Base-by-base conservation (phyloP, 768 basidiomycete species). In the Hemileccinum impolitum region DNA sequence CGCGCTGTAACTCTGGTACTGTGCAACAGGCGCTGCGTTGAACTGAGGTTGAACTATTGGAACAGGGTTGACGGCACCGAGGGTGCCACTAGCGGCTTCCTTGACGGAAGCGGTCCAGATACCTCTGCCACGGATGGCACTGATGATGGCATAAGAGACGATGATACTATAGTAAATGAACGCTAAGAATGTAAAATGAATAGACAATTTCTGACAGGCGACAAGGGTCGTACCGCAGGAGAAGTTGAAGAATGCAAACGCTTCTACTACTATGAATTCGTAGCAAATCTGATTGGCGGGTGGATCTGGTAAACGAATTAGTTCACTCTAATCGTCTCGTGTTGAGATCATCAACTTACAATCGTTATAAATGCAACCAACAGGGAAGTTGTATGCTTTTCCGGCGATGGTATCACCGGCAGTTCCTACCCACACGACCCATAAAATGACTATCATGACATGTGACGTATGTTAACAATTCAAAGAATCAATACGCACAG, bases 91-190 rank as follows among this genome's bases (percentile, higher is more conserved):
- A 23, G 51, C 21, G 6, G 58, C 62, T 45, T 58, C 62, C 3
- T 46, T 43, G 21, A 65, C 55, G 17, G 62, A 67, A 39, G 45
- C 6, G 1, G 44, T 58, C 65, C 67, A 64, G 3, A 69, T 30
- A 19, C 52, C 15, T 30, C 23, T 60, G 19, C 67, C 62, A 30
- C 50, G 55, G 21, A 60, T 43, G 15, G 54, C 55, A 11, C 42
- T 51, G 50, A 63, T 55, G 37, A 62, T 56, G 39, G 56, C 62
- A 28, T 55, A 64, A 38, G 60, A 39, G 21, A 66, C 26, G 17
- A 59, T 38, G 32, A 52, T 44, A 36, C 54, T 57, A 23, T 51
- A 56, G 47, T 64, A 67, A 9, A 64, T 30, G 43, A 67, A 60
- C 14, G 54, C 65, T 62, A 17, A 32, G n/a, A 30, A 35, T 10